Evolutionary conservation across 768 basidiomycete genomes (phyloP), one percentile per base, ranked within the genome.

Genomic region (Candolleomyces eurysporus): DNA sequence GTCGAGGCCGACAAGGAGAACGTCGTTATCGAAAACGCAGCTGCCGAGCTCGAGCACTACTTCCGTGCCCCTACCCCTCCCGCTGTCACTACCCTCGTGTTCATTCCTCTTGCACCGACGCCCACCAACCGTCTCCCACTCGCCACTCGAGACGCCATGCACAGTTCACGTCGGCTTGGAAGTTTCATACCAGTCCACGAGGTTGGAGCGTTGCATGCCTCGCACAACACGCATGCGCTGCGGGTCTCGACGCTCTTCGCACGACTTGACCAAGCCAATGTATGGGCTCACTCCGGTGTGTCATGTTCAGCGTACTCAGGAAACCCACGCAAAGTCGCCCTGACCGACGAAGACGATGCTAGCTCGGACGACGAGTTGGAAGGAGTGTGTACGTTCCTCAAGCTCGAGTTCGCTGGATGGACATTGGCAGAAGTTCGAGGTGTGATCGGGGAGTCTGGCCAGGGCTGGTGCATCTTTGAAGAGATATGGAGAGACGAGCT

Each of bases 41-140:
- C 68, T 57, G 67, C 67, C 9, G 79, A 77, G 66, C 68, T 89
- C 31, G 84, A 90, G 45, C 76, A 80, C 61, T 93, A 91, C 73
- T 92, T 93, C 72, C 70, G 80, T 26, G 64, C 72, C 14, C 68
- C 72, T 19, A 50, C 67, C 54, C 64, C 70, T 40, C 59, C 79
- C 31, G 62, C 66, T 5, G 83, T 88, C 4, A 86, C 82, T 11
- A 91, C 91, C 9, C 79, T 79, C 64, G 84, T 94, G 54, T 81
- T 90, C 53, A 81, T 94, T 32, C 91, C 92, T 57, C 83, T 94
- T 61, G 88, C 87, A 0, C 91, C 92, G 1, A 89, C 88, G 2
- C 88, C 91, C 8, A 84, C 86, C 0, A 70, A 80, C 4, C 86
- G 87, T n/a, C 71, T 84, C 10, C 91, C 90, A 4, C 78, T 92